Evolutionary conservation across 768 basidiomycete species (phyloP), one percentile per base, ranked within the genome.

Genomic region (Tremella fuciformis): DNA sequence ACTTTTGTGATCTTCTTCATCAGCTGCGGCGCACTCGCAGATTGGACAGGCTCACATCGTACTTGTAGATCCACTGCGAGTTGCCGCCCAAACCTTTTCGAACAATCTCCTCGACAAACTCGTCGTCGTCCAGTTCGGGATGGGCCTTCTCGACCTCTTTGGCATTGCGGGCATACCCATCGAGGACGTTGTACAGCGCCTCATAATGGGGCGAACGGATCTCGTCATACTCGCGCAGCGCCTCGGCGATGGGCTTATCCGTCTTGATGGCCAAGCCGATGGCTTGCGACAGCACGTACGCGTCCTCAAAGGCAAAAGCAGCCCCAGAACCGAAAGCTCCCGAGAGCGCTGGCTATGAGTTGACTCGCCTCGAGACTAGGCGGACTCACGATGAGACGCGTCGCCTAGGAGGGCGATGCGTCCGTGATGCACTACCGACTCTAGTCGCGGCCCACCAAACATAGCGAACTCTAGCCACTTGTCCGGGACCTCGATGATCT

Each of bases 291-390:
- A 70, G 58, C 26, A 66, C 51, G 44, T 51, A 65, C 8, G 58
- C 68, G 47, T 70, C 68, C 50, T 70, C 68, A 21, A 70, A 60
- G 13, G 68, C 68, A 50, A 70, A 70, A 2, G 63, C 68, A 0
- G 68, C 68, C 11, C 68, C 68, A 13, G 68, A 64, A 8, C 68
- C 68, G 41, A 67, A 67, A 8, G 65, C 65, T 0, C 65, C 68
- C 9, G 65, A 66, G 0, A 69, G 56, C 1, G 67, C 62, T 63
- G 52, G 13, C 21, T 46, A 22, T 41, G 9, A 34, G 22, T 42
- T 22, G 22, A 40, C 38, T 4, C 42, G 54, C 11, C 4, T 16
- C 2, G 39, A 18, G 15, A 18, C 41, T 21, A n/a, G 8, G 21
- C 11, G 21, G 3, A 55, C 66, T 57, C 18, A 67, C 59, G 68